Percentiles rank a stretch among this genome's conserved stretches.
Evolutionary conservation across 179 eudicot genomes (phyloP).

Genomic region (Corrigiola litoralis): DNA sequence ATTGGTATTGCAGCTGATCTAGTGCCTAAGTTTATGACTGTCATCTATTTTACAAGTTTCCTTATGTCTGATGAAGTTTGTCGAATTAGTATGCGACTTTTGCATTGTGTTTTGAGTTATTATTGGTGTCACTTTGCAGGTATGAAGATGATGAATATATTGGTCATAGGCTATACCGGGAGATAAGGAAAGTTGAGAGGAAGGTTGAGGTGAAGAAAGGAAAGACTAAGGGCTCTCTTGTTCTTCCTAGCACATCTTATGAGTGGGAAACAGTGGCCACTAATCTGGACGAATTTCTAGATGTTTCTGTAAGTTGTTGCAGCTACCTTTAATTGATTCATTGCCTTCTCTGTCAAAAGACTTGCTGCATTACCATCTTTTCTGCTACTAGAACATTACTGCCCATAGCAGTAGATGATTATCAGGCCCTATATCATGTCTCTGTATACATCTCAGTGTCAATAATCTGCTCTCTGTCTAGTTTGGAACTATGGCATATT

Average conservation of each 20-base stretch:
- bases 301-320: constrained; percentile 73
- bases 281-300: constrained; percentile 85
- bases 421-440: too few relatives aligned
- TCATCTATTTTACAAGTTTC: not conserved
- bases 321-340: not conserved
- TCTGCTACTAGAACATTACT: too few relatives aligned
- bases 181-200: constrained; percentile 79
- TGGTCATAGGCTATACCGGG: constrained; percentile 93
- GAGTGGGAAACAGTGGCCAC: constrained; percentile 97
- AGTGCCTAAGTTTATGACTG: not conserved
- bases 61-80: too few relatives aligned
- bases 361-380: not conserved
- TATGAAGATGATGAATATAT: constrained; percentile 89
- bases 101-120: not conserved
- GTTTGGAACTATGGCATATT: too few relatives aligned
- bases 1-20: constrained; percentile 51
- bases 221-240: constrained; percentile 65
- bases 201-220: constrained; percentile 73
- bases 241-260: constrained; percentile 61
- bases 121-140: constrained; percentile 41
- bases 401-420: too few relatives aligned
- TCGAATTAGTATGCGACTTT: too few relatives aligned
- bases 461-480: too few relatives aligned
- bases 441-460: too few relatives aligned
- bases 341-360: not conserved